Evolutionary conservation across 371 early-diverging fungal genomes (phyloP).

Genomic region (Spiromyces aspiralis): DNA sequence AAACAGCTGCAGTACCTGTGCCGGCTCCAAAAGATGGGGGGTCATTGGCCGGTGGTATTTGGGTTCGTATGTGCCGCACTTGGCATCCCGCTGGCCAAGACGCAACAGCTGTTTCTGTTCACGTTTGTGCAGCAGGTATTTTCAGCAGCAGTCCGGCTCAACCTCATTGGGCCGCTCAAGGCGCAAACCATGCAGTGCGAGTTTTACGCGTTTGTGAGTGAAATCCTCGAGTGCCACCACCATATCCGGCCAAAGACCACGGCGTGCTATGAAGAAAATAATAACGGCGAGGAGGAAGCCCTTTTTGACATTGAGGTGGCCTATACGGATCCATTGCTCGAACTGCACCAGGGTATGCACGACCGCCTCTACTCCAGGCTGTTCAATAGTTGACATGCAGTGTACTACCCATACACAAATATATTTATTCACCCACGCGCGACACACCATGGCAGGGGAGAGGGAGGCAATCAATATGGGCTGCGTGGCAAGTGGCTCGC

Average conservation of each 20-base stretch:
- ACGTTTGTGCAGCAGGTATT: constrained; percentile 63
- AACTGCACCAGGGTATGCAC: constrained; percentile 79
- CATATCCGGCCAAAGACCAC: constrained; percentile 38
- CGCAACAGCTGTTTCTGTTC: constrained; percentile 60
- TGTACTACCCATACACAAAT: background rate
- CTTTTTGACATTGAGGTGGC: constrained; percentile 15
- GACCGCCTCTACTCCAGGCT: constrained; percentile 72
- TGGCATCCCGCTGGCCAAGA: constrained; percentile 38
- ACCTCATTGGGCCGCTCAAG: constrained; percentile 73
- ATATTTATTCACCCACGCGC: background rate
- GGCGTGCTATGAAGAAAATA: no score
- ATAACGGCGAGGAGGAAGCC: constrained; percentile 29
- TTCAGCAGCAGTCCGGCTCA: constrained; percentile 78
- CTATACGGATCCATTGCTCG: constrained; percentile 42
- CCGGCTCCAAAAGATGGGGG: constrained; percentile 35
- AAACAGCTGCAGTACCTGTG: constrained; percentile 36
- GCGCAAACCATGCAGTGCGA: constrained; percentile 56
- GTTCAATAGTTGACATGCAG: constrained; percentile 51
- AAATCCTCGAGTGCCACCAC: constrained; percentile 12
- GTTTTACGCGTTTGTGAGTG: constrained; percentile 35
- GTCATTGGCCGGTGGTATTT: constrained; percentile 56
- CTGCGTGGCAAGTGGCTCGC: no score
- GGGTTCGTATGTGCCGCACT: constrained; percentile 44
- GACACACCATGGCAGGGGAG: no score
- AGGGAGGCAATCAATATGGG: no score